Evolutionary conservation across 1,284 basidiomycete species (phyloP).

Genomic region (Moesziomyces antarcticus): DNA sequence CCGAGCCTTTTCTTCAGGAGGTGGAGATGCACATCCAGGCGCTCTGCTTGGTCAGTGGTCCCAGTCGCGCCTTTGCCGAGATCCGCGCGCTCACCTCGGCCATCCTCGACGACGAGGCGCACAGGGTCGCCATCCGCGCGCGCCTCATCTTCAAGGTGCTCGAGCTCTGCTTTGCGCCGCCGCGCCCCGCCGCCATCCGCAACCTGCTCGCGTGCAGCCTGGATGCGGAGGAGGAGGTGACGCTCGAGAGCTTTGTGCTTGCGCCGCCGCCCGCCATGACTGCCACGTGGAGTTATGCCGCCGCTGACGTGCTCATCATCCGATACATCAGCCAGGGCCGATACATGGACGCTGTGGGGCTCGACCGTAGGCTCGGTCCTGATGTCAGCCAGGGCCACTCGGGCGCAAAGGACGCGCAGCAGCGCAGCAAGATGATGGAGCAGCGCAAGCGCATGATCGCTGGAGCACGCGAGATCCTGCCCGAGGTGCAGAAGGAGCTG

Average conservation of each 20-base stretch:
- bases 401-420: conserved; percentile 21
- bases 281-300: conserved; percentile 47
- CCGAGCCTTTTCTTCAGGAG: conserved; percentile 33
- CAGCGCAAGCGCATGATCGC: conserved; percentile 47
- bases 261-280: conserved; percentile 42
- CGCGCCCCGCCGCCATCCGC: conserved; percentile 44
- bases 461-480: conserved; percentile 47
- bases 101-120: conserved; percentile 37
- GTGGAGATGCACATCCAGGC: conserved; percentile 46
- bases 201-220: conserved; percentile 50
- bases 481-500: conserved; percentile 52
- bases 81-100: conserved; percentile 31
- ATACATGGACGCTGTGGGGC: conserved; percentile 59
- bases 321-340: conserved; percentile 55
- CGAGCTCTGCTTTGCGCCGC: conserved; percentile 55
- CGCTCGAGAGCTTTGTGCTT: conserved; percentile 47
- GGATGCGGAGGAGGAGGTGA: conserved; percentile 36
- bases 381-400: conserved; percentile 48
- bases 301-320: conserved; percentile 56
- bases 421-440: conserved; percentile 48
- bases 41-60: conserved; percentile 41
- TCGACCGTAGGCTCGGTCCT: conserved; percentile 51
- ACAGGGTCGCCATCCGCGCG: conserved; percentile 32
- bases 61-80: conserved; percentile 26
- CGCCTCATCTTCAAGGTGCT: conserved; percentile 46